These are phyloP conservation scores for Claviceps cyperi DNA, from an alignment of 2,329 filamentous ascomycete species.

Conservation along the genomic window DNA sequence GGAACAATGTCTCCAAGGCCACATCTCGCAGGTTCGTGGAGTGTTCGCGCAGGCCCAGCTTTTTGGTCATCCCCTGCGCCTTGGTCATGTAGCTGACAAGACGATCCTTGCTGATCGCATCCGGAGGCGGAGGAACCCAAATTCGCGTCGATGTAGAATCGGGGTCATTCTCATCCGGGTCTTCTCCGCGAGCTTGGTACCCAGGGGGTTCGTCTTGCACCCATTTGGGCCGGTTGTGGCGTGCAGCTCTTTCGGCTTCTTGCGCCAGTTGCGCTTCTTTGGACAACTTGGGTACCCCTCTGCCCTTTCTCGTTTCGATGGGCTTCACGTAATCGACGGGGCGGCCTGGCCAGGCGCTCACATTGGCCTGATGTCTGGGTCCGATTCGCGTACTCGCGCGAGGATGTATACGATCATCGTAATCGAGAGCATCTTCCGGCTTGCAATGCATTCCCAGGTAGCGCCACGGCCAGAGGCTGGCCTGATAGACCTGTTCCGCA, in stretches of 20 bases:
- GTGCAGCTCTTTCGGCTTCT: constrained; percentile 67
- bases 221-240: constrained; percentile 80
- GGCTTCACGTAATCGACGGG: constrained; percentile 86
- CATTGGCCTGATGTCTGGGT: constrained; percentile 78
- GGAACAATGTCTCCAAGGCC: constrained; percentile 59
- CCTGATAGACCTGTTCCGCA: constrained; percentile 78
- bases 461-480: constrained; percentile 89
- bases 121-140: constrained; percentile 59
- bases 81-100: constrained; percentile 65
- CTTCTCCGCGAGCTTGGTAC: constrained; percentile 73
- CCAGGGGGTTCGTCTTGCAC: constrained; percentile 81
- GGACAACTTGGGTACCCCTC: constrained; percentile 61
- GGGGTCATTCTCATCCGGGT: constrained; percentile 55
- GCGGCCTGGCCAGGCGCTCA: constrained; percentile 71
- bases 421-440: constrained; percentile 87
- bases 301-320: constrained; percentile 70
- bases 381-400: constrained; percentile 86
- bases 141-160: constrained; percentile 60
- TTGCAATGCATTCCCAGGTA: constrained; percentile 94
- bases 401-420: constrained; percentile 94
- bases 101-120: constrained; percentile 35
- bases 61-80: constrained; percentile 48
- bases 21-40: constrained; percentile 84
- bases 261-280: constrained; percentile 72
- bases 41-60: constrained; percentile 55